These are phyloP conservation scores for Cyclanthera cordifolia DNA, from an alignment of 306 rosid genomes.

Conservation along the genomic window DNA sequence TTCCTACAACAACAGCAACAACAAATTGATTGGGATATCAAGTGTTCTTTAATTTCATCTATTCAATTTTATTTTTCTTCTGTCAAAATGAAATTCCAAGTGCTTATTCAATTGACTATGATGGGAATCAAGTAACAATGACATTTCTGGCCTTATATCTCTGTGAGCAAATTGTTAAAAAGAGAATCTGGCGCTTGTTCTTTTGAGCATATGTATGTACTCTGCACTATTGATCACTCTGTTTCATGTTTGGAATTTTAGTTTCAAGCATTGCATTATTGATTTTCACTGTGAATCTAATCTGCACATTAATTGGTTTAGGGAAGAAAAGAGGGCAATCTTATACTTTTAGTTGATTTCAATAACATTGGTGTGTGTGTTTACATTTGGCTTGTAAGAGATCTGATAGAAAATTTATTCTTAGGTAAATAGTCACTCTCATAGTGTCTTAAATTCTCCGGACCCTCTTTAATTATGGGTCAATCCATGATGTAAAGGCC, in stretches of 20 bases:
- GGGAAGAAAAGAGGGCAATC: too few relatives aligned
- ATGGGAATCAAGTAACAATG: constrained; percentile 2
- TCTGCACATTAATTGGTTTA: neutral
- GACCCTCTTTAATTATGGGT: too few relatives aligned
- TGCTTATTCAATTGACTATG: neutral
- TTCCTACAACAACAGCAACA: constrained; percentile 3
- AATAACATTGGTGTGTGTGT: neutral
- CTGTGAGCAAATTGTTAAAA: neutral
- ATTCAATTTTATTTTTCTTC: neutral
- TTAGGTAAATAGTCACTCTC: too few relatives aligned
- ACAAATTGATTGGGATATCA: neutral
- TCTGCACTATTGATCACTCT: neutral
- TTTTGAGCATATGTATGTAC: neutral
- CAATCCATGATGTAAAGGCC: too few relatives aligned
- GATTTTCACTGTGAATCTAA: neutral
- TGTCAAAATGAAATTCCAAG: neutral
- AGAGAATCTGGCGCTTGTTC: neutral
- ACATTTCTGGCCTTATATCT: neutral
- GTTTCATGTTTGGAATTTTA: neutral
- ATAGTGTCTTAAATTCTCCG: too few relatives aligned
- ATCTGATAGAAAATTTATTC: too few relatives aligned
- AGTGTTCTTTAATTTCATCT: neutral
- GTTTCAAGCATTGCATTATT: neutral
- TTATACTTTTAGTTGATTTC: too few relatives aligned
- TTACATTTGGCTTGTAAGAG: too few relatives aligned